Evolutionary conservation across 2,329 filamentous ascomycete genomes (phyloP), one percentile per base, ranked within the genome.

Genomic region (Neobulgaria alba): DNA sequence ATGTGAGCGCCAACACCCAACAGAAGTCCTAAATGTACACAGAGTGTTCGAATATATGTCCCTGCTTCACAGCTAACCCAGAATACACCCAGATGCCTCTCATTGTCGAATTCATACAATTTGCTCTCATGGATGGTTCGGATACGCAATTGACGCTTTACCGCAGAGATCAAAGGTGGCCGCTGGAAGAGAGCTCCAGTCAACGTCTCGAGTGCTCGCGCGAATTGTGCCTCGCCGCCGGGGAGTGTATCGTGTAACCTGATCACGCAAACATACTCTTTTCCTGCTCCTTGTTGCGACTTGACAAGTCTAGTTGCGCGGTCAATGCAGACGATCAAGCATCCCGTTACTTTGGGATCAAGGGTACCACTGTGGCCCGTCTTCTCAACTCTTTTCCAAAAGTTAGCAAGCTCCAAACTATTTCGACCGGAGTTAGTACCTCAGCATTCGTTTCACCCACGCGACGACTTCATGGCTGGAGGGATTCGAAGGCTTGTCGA

Each of bases 51-150:
- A 63, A 98, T 96, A 67, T 98, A 98, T 50, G 92, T 98, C 63
- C 92, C 92, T 43, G 88, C 92, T 69, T 98, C 92, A 67, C 92
- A 98, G 68, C 87, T 94, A 56, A 96, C 92, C 90, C 92, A 96
- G 77, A 98, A 98, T 42, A 96, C 90, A 65, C 85, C 92, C 29
- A 98, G 77, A 65, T 96, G 89, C 57, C 92, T 82, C 60, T 96
- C 90, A 62, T 98, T 96, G 72, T 98, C 92, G 62, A 96, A 98
- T 71, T 98, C 92, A 62, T 87, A 79, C 41, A 96, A 74, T 71
- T 93, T 94, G 77, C 83, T 93, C 69, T 96, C 88, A 72, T 96
- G 85, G 57, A 98, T 95, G 49, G 90, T 95, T 67, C 92, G 82
- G 67, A 98, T 94, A 75, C 92, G 89, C 48, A 98, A 79, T 72